These are phyloP conservation scores for Fusarium floridanum DNA, from an alignment of 2,329 filamentous ascomycete genomes.

Conservation along the genomic window DNA sequence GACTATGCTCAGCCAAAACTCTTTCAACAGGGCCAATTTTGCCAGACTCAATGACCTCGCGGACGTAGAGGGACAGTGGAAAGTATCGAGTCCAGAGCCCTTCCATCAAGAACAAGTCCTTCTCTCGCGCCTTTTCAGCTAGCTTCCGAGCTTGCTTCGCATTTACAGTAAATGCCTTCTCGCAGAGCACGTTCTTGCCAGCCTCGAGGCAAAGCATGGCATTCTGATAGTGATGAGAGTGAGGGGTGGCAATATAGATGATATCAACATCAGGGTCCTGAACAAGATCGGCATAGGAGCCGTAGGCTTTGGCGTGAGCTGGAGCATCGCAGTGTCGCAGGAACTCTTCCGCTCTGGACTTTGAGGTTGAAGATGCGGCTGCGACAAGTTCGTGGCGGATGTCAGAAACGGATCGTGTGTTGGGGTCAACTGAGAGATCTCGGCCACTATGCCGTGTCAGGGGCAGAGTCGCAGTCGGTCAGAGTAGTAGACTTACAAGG, in stretches of 20 bases:
- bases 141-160: conserved; percentile 81
- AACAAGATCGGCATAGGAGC: conserved; percentile 84
- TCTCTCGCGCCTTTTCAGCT: conserved; percentile 76
- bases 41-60: conserved; percentile 69
- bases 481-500: background rate
- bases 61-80: conserved; percentile 79
- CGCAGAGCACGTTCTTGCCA: conserved; percentile 88
- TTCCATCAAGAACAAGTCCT: conserved; percentile 83
- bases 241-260: conserved; percentile 88
- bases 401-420: conserved; percentile 75
- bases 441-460: conserved; percentile 50
- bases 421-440: conserved; percentile 81
- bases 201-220: conserved; percentile 82
- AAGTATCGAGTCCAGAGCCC: conserved; percentile 93
- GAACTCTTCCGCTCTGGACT: conserved; percentile 76
- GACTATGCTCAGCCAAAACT: conserved; percentile 51
- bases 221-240: conserved; percentile 93
- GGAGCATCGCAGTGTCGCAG: conserved; percentile 77
- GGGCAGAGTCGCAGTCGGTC: background rate
- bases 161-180: conserved; percentile 89
- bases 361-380: conserved; percentile 80
- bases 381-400: conserved; percentile 83
- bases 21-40: conserved; percentile 72
- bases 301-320: conserved; percentile 76
- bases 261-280: conserved; percentile 83